These are phyloP conservation scores for Boletus rubropictus DNA, from an alignment of 768 basidiomycete species.

Conservation along the genomic window DNA sequence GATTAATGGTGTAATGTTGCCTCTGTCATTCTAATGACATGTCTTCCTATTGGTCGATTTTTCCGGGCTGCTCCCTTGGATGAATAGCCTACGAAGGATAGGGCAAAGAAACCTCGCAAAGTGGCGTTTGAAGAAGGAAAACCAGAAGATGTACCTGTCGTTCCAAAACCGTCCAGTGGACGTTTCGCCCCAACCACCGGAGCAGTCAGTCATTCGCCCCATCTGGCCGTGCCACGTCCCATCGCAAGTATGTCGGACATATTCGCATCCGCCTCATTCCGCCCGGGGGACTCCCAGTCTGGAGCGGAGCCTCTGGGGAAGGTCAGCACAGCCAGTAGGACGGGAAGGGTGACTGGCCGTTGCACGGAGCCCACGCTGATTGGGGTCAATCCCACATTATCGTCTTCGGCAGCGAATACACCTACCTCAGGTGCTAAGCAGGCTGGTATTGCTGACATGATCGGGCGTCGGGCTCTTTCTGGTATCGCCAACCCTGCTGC, in stretches of 20 bases:
- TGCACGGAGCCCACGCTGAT: conserved; percentile 33
- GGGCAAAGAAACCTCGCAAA: conserved; percentile 65
- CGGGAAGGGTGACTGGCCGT: conserved; percentile 24
- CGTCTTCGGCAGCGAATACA: not conserved
- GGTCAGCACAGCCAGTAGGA: conserved; percentile 3
- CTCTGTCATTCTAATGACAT: conserved; percentile 24
- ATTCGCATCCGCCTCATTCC: conserved; percentile 1
- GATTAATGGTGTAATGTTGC: conserved; percentile 31
- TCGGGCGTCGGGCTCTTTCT: conserved; percentile 40
- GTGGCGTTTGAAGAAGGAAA: conserved; percentile 20
- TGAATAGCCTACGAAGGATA: conserved; percentile 66
- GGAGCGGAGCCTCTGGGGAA: conserved; percentile 2
- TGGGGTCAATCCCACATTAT: conserved; percentile 23
- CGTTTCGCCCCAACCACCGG: not conserved
- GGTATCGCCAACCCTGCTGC: conserved; percentile 28
- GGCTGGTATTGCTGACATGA: conserved; percentile 23
- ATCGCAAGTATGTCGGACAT: not conserved
- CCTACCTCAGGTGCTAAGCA: conserved; percentile 8
- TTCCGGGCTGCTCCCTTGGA: conserved; percentile 3
- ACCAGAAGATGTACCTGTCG: not conserved
- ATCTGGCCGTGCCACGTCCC: not conserved
- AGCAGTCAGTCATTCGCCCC: not conserved
- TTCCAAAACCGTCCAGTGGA: not conserved
- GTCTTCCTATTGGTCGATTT: conserved; percentile 16
- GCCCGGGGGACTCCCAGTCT: not conserved